These are phyloP conservation scores for Cruciata laevipes DNA, from an alignment of 257 asterid species.

Conservation along the genomic window DNA sequence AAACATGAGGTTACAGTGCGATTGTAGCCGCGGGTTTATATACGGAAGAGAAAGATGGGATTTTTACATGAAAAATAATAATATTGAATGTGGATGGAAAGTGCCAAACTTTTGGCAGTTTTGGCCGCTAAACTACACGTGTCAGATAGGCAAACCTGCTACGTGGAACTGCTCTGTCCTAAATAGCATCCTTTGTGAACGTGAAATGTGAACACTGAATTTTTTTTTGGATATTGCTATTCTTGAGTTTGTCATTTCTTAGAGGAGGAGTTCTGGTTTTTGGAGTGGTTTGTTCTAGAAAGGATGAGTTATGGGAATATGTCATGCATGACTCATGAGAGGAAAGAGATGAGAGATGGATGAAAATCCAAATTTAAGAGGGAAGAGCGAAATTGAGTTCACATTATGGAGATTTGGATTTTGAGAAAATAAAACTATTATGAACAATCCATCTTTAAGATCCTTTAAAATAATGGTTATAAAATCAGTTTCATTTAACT, in stretches of 20 bases:
- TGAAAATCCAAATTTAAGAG: no score
- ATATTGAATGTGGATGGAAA: background rate
- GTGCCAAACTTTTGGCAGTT: background rate
- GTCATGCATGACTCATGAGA: no score
- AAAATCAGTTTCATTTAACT: no score
- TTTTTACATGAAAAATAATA: background rate
- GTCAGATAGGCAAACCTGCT: background rate
- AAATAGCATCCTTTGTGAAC: background rate
- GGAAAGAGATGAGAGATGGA: no score
- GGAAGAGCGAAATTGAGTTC: no score
- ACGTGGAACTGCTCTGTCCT: background rate
- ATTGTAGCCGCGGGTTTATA: background rate
- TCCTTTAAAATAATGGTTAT: no score
- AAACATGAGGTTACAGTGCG: conserved; percentile 16
- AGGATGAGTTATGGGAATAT: conserved; percentile 1
- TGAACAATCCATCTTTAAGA: no score
- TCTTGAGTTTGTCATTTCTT: background rate
- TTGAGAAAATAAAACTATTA: no score
- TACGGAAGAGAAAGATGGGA: background rate
- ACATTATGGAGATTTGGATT: no score
- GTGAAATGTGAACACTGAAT: background rate
- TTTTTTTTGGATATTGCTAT: background rate
- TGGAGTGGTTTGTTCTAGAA: background rate
- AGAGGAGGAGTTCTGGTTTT: background rate
- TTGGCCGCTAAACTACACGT: conserved; percentile 4